Conservation (phyloP, 768 basidiomycete genomes). For the Xerocomellus intermedius region DNA sequence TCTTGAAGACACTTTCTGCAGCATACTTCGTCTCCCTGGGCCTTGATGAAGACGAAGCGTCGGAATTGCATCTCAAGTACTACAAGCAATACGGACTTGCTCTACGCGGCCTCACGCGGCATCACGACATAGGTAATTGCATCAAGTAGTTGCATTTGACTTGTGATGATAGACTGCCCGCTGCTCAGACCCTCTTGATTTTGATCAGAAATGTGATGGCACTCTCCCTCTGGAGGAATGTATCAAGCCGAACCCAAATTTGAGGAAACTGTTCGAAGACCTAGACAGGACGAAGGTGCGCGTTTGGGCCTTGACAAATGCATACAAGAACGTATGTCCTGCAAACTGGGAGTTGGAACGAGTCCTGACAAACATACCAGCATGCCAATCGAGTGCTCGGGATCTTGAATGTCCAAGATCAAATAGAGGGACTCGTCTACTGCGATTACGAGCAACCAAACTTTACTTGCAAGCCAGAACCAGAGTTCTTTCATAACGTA, state of each 20-base stretch:
- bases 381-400: conserved; percentile 78
- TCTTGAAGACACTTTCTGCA: conserved; percentile 24
- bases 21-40: conserved; percentile 76
- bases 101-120: conserved; percentile 69
- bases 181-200: conserved; percentile 74
- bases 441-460: conserved; percentile 70
- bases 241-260: conserved; percentile 59
- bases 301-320: conserved; percentile 89
- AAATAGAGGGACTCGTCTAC: conserved; percentile 70
- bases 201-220: conserved; percentile 81
- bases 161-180: neutral
- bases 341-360: conserved; percentile 13
- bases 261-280: conserved; percentile 71
- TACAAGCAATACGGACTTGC: conserved; percentile 83
- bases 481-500: conserved; percentile 66
- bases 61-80: conserved; percentile 66
- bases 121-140: conserved; percentile 68
- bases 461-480: conserved; percentile 82
- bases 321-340: conserved; percentile 62
- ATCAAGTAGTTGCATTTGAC: neutral
- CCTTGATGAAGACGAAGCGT: conserved; percentile 64
- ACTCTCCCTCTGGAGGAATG: conserved; percentile 79
- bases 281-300: conserved; percentile 72
- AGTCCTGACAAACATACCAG: conserved; percentile 37
- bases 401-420: conserved; percentile 70